A percentile compares a stretch with the other conserved stretches of the same genome.
Conservation (phyloP, 805 yeast species). For the Diddensiella caesifluorescens region DNA sequence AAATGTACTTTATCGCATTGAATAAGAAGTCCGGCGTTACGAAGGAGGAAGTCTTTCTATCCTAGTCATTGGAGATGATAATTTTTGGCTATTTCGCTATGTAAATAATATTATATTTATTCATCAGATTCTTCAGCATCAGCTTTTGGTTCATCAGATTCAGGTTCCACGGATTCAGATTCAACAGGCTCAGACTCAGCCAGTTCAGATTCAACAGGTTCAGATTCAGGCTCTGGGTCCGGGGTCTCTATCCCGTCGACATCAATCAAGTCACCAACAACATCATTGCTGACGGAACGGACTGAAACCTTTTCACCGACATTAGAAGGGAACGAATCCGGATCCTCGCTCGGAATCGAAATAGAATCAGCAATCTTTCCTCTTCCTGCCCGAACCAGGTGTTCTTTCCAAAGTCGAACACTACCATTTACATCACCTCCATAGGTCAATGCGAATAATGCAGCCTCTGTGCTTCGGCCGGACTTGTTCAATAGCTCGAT, state of each 20-base stretch:
- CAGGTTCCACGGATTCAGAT: constrained; percentile 17
- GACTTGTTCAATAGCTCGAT: constrained; percentile 60
- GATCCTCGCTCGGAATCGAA: constrained; percentile 37
- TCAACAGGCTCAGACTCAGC: constrained; percentile 27
- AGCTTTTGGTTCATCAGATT: constrained; percentile 19
- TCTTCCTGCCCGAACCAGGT: constrained; percentile 48
- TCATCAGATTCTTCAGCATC: constrained; percentile 23
- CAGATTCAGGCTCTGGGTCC: constrained; percentile 21
- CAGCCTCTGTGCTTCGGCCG: constrained; percentile 77
- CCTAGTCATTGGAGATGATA: not conserved
- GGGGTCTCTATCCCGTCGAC: constrained; percentile 34
- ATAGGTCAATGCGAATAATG: constrained; percentile 72
- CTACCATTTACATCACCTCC: constrained; percentile 45
- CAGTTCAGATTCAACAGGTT: constrained; percentile 24
- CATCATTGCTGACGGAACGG: constrained; percentile 13
- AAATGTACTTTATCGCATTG: constrained; percentile 73
- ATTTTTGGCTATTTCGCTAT: too few species aligned
- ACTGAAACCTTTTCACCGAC: constrained; percentile 23
- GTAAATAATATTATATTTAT: constrained; percentile 1
- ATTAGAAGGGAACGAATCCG: constrained; percentile 33
- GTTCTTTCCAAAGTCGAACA: constrained; percentile 63
- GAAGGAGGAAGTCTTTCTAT: constrained; percentile 13
- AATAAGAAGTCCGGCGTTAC: constrained; percentile 37
- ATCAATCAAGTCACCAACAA: constrained; percentile 37
- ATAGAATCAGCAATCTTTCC: constrained; percentile 58